A percentile compares a stretch with the other conserved stretches of the same genome.
Conservation (phyloP, 495 filamentous ascomycete genomes). For the Tuber microsphaerosporum region DNA sequence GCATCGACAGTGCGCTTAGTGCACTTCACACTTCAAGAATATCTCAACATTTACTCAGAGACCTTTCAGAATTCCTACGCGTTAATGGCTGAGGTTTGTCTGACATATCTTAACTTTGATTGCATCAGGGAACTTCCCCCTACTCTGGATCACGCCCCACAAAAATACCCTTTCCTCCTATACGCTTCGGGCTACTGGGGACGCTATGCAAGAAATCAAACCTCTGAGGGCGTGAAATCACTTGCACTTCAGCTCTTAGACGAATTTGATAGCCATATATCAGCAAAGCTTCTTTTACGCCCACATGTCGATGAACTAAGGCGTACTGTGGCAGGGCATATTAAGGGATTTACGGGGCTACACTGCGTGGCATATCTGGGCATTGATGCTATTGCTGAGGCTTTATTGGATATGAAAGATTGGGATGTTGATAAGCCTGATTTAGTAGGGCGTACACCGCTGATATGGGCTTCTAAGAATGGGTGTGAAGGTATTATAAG, state of each 20-base stretch:
- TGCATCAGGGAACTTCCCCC: not conserved
- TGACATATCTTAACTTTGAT: too few species aligned
- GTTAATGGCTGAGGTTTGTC: not conserved
- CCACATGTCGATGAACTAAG: too few species aligned
- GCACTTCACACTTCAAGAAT: not conserved
- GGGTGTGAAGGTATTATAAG: conserved; percentile 29
- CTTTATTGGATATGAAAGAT: too few species aligned
- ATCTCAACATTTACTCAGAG: not conserved
- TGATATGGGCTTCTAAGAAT: conserved; percentile 22
- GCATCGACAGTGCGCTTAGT: not conserved
- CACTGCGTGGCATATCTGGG: too few species aligned
- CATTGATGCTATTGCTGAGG: too few species aligned
- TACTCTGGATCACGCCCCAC: not conserved
- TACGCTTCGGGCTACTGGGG: not conserved
- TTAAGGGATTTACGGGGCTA: not conserved
- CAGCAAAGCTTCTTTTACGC: not conserved
- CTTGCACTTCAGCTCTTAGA: not conserved
- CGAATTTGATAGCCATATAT: not conserved
- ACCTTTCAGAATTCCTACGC: not conserved
- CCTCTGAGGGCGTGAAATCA: not conserved
- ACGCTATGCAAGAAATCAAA: not conserved
- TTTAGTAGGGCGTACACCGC: conserved; percentile 26
- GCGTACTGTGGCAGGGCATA: too few species aligned
- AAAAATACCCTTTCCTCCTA: not conserved
- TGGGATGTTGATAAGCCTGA: not conserved